These are phyloP conservation scores for Tilletia horrida DNA, from an alignment of 1,284 basidiomycete species.

Conservation along the genomic window DNA sequence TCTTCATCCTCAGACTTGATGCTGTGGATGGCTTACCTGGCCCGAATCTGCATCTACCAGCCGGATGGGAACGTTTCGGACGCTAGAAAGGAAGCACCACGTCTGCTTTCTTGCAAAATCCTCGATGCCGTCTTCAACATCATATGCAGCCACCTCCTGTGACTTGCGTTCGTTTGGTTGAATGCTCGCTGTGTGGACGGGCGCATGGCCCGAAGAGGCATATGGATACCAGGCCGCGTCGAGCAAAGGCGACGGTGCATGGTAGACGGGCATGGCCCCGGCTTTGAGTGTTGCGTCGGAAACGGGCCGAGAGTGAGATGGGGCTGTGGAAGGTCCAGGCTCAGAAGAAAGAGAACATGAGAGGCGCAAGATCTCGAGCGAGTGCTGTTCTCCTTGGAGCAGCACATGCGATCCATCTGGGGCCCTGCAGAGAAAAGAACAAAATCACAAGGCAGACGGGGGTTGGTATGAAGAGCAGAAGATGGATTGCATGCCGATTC, in stretches of 20 bases:
- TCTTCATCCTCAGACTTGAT: constrained; percentile 9
- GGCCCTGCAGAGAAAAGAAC: background rate
- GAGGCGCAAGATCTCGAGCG: constrained; percentile 3
- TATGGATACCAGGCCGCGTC: constrained; percentile 40
- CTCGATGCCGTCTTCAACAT: constrained; percentile 21
- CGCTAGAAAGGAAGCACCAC: constrained; percentile 42
- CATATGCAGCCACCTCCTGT: too few species aligned
- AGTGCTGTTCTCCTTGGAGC: constrained; percentile 13
- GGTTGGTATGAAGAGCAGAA: too few species aligned
- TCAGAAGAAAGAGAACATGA: background rate
- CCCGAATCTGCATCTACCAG: constrained; percentile 32
- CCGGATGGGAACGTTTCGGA: constrained; percentile 34
- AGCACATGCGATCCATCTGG: constrained; percentile 15
- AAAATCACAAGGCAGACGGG: too few species aligned
- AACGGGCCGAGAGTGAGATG: background rate
- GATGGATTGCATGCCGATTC: too few species aligned
- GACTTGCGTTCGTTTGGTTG: background rate
- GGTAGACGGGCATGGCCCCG: background rate
- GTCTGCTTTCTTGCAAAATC: constrained; percentile 12
- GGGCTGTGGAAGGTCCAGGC: background rate
- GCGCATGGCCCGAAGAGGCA: background rate
- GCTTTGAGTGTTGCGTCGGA: background rate
- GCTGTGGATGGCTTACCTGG: background rate
- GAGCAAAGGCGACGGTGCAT: constrained; percentile 34
- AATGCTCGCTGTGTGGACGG: background rate